phyloP scores from a whole-genome alignment of 352 stramenopile species.

The Phytophthora sansomeana region DNA sequence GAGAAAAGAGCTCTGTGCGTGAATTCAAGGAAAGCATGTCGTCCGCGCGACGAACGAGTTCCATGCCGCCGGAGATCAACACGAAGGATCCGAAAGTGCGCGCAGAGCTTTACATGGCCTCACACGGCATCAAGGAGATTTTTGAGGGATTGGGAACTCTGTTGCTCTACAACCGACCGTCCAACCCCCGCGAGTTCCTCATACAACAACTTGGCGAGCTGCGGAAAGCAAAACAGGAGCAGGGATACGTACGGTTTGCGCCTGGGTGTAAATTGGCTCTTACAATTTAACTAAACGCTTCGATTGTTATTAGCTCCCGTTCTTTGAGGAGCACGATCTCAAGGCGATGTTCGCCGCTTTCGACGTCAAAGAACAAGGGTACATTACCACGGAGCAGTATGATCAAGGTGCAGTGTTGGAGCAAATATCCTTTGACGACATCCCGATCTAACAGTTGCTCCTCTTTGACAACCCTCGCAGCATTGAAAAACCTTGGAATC shows the following conservation, averaged over 20 bases:
- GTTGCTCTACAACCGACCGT: slow-evolving; percentile 69
- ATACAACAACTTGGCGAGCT: slow-evolving; percentile 65
- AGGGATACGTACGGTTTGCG: slow-evolving; percentile 49
- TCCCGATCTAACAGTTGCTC: background rate
- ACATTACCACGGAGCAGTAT: slow-evolving; percentile 72
- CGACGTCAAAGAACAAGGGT: slow-evolving; percentile 73
- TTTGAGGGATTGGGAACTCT: slow-evolving; percentile 71
- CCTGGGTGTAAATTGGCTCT: background rate
- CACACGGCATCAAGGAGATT: slow-evolving; percentile 71
- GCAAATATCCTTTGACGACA: background rate
- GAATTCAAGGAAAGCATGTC: background rate
- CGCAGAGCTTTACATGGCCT: slow-evolving; percentile 69
- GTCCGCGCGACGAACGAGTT: background rate
- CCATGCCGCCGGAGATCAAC: slow-evolving; percentile 40
- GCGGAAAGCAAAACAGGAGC: slow-evolving; percentile 61
- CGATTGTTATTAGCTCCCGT: slow-evolving; percentile 46
- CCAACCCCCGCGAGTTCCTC: slow-evolving; percentile 69
- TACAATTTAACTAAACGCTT: background rate
- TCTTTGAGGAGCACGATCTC: slow-evolving; percentile 79
- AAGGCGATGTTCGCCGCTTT: slow-evolving; percentile 82
- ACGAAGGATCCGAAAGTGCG: slow-evolving; percentile 74
- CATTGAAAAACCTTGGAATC: slow-evolving; percentile 67
- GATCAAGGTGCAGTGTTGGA: slow-evolving; percentile 54
- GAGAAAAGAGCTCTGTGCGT: background rate
- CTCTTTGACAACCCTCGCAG: slow-evolving; percentile 24